Evolutionary conservation across 805 yeast genomes (phyloP).

Genomic region (Candida stauntonica): DNA sequence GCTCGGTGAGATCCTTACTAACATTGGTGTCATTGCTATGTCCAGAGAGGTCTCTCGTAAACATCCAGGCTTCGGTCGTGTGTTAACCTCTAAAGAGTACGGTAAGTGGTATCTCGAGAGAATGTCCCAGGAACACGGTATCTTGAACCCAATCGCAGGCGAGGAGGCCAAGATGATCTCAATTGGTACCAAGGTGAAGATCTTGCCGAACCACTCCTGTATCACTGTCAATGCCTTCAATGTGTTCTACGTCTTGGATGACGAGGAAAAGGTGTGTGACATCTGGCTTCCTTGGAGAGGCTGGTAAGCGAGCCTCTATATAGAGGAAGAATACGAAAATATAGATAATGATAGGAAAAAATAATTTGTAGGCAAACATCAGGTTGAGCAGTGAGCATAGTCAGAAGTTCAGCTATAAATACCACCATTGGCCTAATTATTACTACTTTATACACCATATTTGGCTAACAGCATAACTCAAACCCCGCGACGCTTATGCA

Average conservation of each 20-base stretch:
- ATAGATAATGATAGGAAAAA: neutral
- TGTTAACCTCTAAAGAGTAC: constrained; percentile 36
- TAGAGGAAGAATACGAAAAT: neutral
- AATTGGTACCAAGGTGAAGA: constrained; percentile 47
- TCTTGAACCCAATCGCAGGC: constrained; percentile 42
- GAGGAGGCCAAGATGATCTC: constrained; percentile 37
- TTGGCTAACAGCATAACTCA: too few relatives aligned
- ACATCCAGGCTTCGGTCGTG: constrained; percentile 55
- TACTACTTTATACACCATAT: too few relatives aligned
- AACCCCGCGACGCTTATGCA: constrained; percentile 3
- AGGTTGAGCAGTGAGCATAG: too few relatives aligned
- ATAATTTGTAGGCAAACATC: neutral
- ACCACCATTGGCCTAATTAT: too few relatives aligned
- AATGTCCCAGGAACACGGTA: constrained; percentile 78
- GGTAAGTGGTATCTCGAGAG: constrained; percentile 63
- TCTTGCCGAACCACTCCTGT: constrained; percentile 70
- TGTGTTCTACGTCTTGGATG: constrained; percentile 52
- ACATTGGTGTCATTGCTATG: constrained; percentile 70
- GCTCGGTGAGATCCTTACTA: constrained; percentile 60
- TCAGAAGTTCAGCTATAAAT: too few relatives aligned
- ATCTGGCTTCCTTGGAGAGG: constrained; percentile 64
- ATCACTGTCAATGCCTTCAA: constrained; percentile 58
- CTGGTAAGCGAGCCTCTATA: constrained; percentile 27
- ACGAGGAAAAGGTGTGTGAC: constrained; percentile 46
- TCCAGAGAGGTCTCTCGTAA: constrained; percentile 58